Conservation (phyloP, 2,329 filamentous ascomycete species). For the Chaetomiaceae sp. region DNA sequence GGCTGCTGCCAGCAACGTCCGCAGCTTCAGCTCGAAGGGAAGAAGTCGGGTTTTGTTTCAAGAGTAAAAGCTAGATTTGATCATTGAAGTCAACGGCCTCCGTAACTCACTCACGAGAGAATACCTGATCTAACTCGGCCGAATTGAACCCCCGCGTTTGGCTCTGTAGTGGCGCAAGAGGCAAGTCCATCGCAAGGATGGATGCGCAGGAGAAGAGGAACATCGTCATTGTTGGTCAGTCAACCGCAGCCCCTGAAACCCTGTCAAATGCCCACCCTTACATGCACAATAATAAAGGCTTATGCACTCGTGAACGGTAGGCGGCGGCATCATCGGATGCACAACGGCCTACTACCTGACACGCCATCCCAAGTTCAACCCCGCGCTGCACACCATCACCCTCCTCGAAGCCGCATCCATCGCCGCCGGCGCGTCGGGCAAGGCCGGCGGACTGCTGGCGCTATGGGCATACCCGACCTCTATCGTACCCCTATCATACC, state of each 20-base stretch:
- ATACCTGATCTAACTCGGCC: no score
- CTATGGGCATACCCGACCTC: constrained; percentile 85
- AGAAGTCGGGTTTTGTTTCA: no score
- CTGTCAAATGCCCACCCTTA: constrained; percentile 5
- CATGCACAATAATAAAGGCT: no score
- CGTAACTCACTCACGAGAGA: no score
- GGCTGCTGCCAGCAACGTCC: no score
- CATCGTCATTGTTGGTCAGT: constrained; percentile 46
- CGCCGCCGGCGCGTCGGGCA: constrained; percentile 89
- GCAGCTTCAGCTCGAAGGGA: no score
- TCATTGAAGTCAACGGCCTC: no score
- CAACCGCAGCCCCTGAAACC: neutral
- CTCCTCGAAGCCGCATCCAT: constrained; percentile 81
- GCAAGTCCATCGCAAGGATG: constrained; percentile 19
- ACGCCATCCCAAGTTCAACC: constrained; percentile 76
- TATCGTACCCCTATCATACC: constrained; percentile 82
- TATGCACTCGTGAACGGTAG: constrained; percentile 38
- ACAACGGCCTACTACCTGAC: constrained; percentile 90
- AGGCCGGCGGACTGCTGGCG: constrained; percentile 85
- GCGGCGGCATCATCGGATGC: constrained; percentile 88
- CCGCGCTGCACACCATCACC: constrained; percentile 70
- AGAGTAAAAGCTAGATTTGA: no score
- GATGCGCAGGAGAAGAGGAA: constrained; percentile 33
- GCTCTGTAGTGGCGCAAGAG: neutral
- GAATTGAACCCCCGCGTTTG: no score